These are phyloP conservation scores for Leishmania amazonensis DNA, from an alignment of 208 protist genomes.

Conservation along the genomic window DNA sequence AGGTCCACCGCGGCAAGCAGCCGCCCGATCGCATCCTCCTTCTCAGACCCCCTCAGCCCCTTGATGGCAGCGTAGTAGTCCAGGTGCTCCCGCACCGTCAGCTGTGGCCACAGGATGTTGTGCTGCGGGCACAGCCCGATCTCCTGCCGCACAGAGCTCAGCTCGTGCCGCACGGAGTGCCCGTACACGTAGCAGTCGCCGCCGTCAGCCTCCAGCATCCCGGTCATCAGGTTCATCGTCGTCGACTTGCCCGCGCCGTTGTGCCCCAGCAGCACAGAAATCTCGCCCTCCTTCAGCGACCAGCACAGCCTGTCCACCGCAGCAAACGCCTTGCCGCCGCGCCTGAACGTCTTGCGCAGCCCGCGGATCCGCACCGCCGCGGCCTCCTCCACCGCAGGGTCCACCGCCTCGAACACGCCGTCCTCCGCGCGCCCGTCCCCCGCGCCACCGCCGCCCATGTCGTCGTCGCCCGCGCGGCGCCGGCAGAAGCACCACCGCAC, in stretches of 20 bases:
- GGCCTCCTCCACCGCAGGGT: slow-evolving; percentile 33
- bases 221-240: slow-evolving; percentile 80
- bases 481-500: slow-evolving; percentile 39
- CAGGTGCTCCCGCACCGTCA: slow-evolving; percentile 92
- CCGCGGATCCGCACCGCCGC: slow-evolving; percentile 25
- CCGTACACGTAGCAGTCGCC: slow-evolving; percentile 81
- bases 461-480: slow-evolving; percentile 22
- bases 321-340: slow-evolving; percentile 46
- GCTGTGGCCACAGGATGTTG: slow-evolving; percentile 65
- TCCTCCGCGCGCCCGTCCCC: slow-evolving; percentile 29
- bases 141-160: slow-evolving; percentile 52
- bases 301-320: slow-evolving; percentile 76
- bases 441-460: slow-evolving; percentile 1
- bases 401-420: slow-evolving; percentile 19
- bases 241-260: slow-evolving; percentile 90
- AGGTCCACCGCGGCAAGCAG: slow-evolving; percentile 69
- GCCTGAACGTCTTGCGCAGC: slow-evolving; percentile 34
- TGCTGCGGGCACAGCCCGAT: slow-evolving; percentile 78
- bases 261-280: slow-evolving; percentile 77
- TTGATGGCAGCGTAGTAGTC: slow-evolving; percentile 90
- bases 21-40: slow-evolving; percentile 32
- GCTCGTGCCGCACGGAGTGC: slow-evolving; percentile 54
- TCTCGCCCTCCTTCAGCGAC: slow-evolving; percentile 51
- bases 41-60: slow-evolving; percentile 44
- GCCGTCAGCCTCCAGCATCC: slow-evolving; percentile 59